Percentiles rank a stretch among this genome's conserved stretches.
These are phyloP conservation scores for Cyberlindnera samutprakarnensis DNA, from an alignment of 805 yeast species.

Conservation along the genomic window DNA sequence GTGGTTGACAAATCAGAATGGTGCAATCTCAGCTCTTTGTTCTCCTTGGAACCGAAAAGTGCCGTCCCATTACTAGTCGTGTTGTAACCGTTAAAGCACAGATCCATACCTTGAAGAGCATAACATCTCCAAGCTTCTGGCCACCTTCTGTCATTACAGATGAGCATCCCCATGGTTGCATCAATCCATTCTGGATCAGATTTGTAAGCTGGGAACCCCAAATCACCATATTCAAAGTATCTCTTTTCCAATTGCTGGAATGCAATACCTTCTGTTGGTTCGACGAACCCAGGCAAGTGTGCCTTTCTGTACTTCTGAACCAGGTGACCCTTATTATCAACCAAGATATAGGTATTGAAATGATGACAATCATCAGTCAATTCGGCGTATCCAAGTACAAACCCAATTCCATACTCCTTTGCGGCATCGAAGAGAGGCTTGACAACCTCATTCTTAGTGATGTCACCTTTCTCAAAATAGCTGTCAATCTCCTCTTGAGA, in stretches of 20 bases:
- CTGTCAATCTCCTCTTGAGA: constrained; percentile 28
- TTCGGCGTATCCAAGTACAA: constrained; percentile 32
- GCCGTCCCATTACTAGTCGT: constrained; percentile 30
- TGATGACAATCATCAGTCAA: constrained; percentile 29
- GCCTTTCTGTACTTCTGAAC: constrained; percentile 30
- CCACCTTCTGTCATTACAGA: constrained; percentile 36
- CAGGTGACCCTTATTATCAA: constrained; percentile 25
- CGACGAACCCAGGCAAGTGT: constrained; percentile 30
- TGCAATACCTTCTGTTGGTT: constrained; percentile 26
- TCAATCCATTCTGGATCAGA: constrained; percentile 29
- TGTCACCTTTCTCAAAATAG: constrained; percentile 29
- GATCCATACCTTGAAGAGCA: constrained; percentile 33
- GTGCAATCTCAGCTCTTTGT: constrained; percentile 23
- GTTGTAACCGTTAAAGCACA: constrained; percentile 31
- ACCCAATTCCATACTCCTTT: constrained; percentile 22
- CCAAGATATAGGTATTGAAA: constrained; percentile 27
- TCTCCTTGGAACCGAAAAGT: constrained; percentile 26
- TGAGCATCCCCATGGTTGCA: constrained; percentile 30
- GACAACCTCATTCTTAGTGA: constrained; percentile 19
- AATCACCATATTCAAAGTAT: constrained; percentile 30
- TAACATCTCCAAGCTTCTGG: constrained; percentile 34
- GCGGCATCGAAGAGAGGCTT: constrained; percentile 28
- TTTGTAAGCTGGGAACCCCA: constrained; percentile 29
- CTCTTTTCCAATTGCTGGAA: constrained; percentile 33
- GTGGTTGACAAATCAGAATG: constrained; percentile 29